Percentiles rank a stretch among this genome's conserved stretches.
These are phyloP conservation scores for Leptographium galeiforme DNA, from an alignment of 2,329 filamentous ascomycete species.

Conservation along the genomic window DNA sequence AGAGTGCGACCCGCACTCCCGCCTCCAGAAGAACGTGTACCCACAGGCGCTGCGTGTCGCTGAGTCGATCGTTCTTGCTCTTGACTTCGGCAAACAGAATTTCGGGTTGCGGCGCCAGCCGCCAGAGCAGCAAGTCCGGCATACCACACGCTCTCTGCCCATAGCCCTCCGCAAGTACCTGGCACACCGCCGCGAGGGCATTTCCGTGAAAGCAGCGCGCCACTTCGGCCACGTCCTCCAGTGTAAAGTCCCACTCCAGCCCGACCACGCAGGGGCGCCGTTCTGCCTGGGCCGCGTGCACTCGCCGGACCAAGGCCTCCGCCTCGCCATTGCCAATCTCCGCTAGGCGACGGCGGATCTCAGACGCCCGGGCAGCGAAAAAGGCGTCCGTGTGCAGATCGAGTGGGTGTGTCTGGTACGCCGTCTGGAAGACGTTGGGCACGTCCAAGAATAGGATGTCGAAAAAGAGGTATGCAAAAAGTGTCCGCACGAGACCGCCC, in stretches of 20 bases:
- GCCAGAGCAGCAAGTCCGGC: conserved; percentile 88
- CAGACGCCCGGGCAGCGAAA: conserved; percentile 69
- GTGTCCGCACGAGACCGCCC: conserved; percentile 79
- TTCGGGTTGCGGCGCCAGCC: conserved; percentile 20
- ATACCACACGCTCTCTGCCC: conserved; percentile 73
- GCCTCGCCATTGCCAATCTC: conserved; percentile 78
- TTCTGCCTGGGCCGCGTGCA: conserved; percentile 57
- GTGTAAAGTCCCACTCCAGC: conserved; percentile 76
- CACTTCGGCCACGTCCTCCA: conserved; percentile 69
- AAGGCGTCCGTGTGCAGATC: conserved; percentile 91
- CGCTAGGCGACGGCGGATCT: conserved; percentile 77
- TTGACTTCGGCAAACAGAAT: conserved; percentile 67
- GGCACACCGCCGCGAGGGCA: conserved; percentile 73
- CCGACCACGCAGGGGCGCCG: conserved; percentile 77
- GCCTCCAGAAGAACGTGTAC: conserved; percentile 83
- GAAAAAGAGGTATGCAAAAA: conserved; percentile 84
- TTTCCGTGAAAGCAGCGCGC: conserved; percentile 65
- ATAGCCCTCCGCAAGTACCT: conserved; percentile 94
- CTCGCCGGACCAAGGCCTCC: conserved; percentile 47
- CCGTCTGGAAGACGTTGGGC: conserved; percentile 93
- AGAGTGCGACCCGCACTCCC: conserved; percentile 76
- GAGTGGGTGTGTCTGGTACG: conserved; percentile 84
- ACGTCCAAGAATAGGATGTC: conserved; percentile 88
- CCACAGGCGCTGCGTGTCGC: conserved; percentile 93
- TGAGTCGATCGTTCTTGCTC: conserved; percentile 80